A percentile compares a stretch with the other conserved stretches of the same genome.
phyloP scores from a whole-genome alignment of 2,329 filamentous ascomycete species.

The Verticillium isaacii region DNA sequence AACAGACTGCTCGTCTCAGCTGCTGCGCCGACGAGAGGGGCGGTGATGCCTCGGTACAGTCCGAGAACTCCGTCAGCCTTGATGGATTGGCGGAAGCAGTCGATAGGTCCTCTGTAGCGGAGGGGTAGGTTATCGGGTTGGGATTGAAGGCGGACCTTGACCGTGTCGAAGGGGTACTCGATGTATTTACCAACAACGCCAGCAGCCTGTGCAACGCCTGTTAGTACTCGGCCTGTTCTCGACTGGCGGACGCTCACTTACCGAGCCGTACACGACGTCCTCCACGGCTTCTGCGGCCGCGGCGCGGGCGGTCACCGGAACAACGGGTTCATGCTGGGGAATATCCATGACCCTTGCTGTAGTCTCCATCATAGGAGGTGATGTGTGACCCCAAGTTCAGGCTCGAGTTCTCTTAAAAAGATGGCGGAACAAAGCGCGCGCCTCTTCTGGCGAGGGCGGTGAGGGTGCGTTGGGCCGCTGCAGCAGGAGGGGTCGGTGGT shows the following conservation, averaged over 20 bases:
- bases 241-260: slow-evolving; percentile 36
- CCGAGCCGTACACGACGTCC: slow-evolving; percentile 84
- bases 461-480: slow-evolving; percentile 6
- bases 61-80: slow-evolving; percentile 72
- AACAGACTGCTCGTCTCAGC: slow-evolving; percentile 91
- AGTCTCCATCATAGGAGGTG: slow-evolving; percentile 5
- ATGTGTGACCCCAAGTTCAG: neutral
- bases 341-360: slow-evolving; percentile 11
- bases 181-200: slow-evolving; percentile 92
- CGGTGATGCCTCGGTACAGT: slow-evolving; percentile 88
- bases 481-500: slow-evolving; percentile 9
- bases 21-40: slow-evolving; percentile 84
- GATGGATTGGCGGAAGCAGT: slow-evolving; percentile 89
- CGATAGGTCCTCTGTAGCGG: slow-evolving; percentile 78
- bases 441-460: neutral
- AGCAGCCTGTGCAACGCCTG: slow-evolving; percentile 53
- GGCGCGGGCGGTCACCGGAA: slow-evolving; percentile 18
- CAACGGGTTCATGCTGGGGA: slow-evolving; percentile 10
- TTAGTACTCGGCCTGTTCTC: neutral
- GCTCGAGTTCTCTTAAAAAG: neutral
- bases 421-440: neutral
- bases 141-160: slow-evolving; percentile 97
- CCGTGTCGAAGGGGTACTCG: slow-evolving; percentile 97
- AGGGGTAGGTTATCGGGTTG: slow-evolving; percentile 81
- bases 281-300: slow-evolving; percentile 66